These are phyloP conservation scores for Sporisorium exsertum DNA, from an alignment of 1,284 basidiomycete genomes.

Conservation along the genomic window DNA sequence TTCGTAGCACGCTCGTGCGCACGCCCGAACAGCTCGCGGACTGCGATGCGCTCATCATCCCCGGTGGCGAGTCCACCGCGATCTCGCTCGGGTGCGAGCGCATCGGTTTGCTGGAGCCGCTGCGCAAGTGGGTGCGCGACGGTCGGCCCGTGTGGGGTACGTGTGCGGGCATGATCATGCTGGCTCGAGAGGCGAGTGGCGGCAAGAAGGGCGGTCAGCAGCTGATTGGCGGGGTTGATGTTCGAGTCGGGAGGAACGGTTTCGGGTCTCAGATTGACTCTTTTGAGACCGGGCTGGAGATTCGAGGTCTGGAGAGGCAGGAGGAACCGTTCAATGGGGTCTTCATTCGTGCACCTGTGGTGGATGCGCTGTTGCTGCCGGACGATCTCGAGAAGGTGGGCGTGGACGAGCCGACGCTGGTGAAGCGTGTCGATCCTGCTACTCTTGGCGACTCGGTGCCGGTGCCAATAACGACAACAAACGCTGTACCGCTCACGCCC, in stretches of 20 bases:
- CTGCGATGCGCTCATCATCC: constrained; percentile 90
- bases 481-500: constrained; percentile 29
- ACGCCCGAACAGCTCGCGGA: constrained; percentile 79
- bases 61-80: constrained; percentile 90
- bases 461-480: constrained; percentile 10
- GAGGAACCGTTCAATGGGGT: constrained; percentile 82
- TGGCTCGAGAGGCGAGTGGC: constrained; percentile 74
- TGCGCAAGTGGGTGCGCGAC: constrained; percentile 76
- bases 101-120: constrained; percentile 82
- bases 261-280: constrained; percentile 81
- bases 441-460: constrained; percentile 13
- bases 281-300: constrained; percentile 82
- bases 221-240: constrained; percentile 82
- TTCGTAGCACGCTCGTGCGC: constrained; percentile 76
- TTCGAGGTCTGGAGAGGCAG: constrained; percentile 75
- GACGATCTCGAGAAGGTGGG: constrained; percentile 40
- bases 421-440: constrained; percentile 30
- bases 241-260: constrained; percentile 83
- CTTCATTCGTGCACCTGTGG: constrained; percentile 93
- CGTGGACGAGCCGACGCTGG: constrained; percentile 43
- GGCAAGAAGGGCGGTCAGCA: constrained; percentile 90
- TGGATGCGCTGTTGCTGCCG: constrained; percentile 56
- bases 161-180: constrained; percentile 94
- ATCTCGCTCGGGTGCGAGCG: constrained; percentile 86
- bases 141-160: constrained; percentile 90